Conservation (phyloP, 1,284 basidiomycete genomes). For the Moesziomyces aphidis region DNA sequence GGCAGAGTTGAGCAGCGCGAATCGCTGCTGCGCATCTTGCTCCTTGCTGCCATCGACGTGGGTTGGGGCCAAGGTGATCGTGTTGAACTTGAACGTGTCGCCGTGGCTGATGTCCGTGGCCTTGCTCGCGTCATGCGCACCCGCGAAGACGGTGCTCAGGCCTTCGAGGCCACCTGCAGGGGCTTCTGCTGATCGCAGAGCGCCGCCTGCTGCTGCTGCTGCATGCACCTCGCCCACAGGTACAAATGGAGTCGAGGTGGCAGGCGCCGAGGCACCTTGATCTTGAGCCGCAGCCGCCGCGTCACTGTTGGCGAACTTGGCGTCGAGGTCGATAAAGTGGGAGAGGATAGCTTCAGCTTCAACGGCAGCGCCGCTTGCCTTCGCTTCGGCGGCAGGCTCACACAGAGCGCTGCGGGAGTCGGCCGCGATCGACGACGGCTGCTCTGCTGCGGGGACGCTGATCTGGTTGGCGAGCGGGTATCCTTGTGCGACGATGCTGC, state of each 20-base stretch:
- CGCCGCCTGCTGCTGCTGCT: conserved; percentile 29
- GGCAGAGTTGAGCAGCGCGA: conserved; percentile 40
- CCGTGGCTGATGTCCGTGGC: neutral
- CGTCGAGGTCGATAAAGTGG: conserved; percentile 50
- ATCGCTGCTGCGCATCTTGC: conserved; percentile 16
- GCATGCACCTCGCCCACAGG: conserved; percentile 37
- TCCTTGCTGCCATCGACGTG: conserved; percentile 11
- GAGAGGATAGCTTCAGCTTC: conserved; percentile 55
- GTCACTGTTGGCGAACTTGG: conserved; percentile 41
- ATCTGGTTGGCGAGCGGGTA: conserved; percentile 30
- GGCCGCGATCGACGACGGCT: conserved; percentile 41
- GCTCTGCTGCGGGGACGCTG: conserved; percentile 27
- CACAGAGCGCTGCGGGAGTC: conserved; percentile 20
- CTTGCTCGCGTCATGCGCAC: conserved; percentile 15
- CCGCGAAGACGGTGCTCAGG: conserved; percentile 30
- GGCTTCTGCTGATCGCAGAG: conserved; percentile 37
- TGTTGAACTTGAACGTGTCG: conserved; percentile 21
- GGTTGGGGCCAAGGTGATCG: conserved; percentile 23
- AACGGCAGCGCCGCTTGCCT: conserved; percentile 42
- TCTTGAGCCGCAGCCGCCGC: conserved; percentile 44
- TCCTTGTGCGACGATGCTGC: conserved; percentile 53
- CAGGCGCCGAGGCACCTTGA: conserved; percentile 46
- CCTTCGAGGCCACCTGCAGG: conserved; percentile 37
- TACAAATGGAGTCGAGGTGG: conserved; percentile 44
- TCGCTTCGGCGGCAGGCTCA: conserved; percentile 36